Base-by-base conservation (phyloP, 2,329 filamentous ascomycete species). In the Arthrobotrys megalospora region DNA sequence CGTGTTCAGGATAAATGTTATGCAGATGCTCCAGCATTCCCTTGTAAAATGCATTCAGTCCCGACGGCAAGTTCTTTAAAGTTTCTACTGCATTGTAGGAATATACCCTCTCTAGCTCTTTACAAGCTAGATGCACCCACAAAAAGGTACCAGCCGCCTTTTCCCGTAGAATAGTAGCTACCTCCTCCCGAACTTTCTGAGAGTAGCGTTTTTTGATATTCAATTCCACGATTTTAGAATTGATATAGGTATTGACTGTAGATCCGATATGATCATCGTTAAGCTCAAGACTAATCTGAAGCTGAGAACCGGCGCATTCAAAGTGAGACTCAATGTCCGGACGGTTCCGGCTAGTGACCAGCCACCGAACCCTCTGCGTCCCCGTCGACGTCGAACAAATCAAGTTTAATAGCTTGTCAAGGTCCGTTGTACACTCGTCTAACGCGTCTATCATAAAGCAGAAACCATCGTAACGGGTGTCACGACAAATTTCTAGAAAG, bases 101-200 rank as follows among this genome's bases (percentile, higher is more conserved):
- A 10, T 52, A 36, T 2, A 28, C n/a, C 19, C 21, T 66, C 43
- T 47, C 63, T 19, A 66, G n/a, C 14, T 66, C 47, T 19, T 53
- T 53, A 11, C 63, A 66, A 19, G 47, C 63, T 14, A 66, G 32
- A 16, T 66, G 63, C 6, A 52, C 63, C 63, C 63, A 66, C 16
- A 66, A n/a, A n/a, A 52, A 66, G 11, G 63, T 66, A 14, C 45
- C 47, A 6, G 19, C 63, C 0, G 63, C 63, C 6, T 36, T 66
- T 14, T 48, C 34, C 6, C 19, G 12, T 8, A 66, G 12, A 1
- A 41, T n/a, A 3, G 3, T 1, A 24, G n/a, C 19, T 2, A 66
- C 28, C 7, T 24, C 11, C 3, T 52, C n/a, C 11, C 28, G 24
- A 3, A 24, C 5, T 8, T 50, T 6, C 1, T 1, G 5, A 14